A percentile compares a stretch with the other conserved stretches of the same genome.
Conservation (phyloP, 768 basidiomycete genomes). For the Gloeopeniophorella convolvens region DNA sequence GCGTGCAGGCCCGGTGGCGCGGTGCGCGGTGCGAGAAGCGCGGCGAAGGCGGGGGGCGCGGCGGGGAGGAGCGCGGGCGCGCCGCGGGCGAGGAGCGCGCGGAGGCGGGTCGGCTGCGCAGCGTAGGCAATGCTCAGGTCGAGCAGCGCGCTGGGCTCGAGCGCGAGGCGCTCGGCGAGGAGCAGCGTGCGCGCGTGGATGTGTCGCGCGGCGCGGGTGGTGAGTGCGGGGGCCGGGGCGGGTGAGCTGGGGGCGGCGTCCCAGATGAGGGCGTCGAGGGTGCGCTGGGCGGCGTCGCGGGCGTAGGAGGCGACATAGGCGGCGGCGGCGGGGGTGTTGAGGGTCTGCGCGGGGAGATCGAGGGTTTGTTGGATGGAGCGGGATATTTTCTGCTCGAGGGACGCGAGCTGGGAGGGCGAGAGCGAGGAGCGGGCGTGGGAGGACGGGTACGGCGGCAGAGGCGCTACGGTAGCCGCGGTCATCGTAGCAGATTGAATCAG, state of each 20-base stretch:
- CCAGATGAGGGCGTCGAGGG: constrained; percentile 58
- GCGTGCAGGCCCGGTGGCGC: constrained; percentile 49
- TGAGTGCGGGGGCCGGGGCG: constrained; percentile 9
- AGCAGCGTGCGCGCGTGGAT: constrained; percentile 45
- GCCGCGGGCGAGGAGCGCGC: constrained; percentile 33
- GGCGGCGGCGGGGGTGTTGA: constrained; percentile 38
- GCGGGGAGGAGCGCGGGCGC: constrained; percentile 31
- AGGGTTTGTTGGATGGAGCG: constrained; percentile 42
- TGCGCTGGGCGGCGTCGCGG: constrained; percentile 46
- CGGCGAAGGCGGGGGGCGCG: constrained; percentile 50
- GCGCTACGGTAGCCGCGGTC: constrained; percentile 20
- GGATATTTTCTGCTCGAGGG: constrained; percentile 42
- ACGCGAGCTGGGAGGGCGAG: constrained; percentile 45
- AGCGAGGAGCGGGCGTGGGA: constrained; percentile 40
- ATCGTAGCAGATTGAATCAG: no score
- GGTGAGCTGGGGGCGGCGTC: constrained; percentile 22
- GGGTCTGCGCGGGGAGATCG: constrained; percentile 41
- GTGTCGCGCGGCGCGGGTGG: constrained; percentile 32
- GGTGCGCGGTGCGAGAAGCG: constrained; percentile 36
- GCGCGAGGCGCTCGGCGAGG: constrained; percentile 50
- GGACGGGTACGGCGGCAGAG: constrained; percentile 54
- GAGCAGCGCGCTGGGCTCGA: constrained; percentile 51
- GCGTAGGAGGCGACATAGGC: constrained; percentile 53
- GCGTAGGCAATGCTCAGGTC: constrained; percentile 59
- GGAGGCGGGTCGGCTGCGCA: constrained; percentile 37